Evolutionary conservation across 495 filamentous ascomycete genomes (phyloP), one percentile per base, ranked within the genome.

Genomic region (Tuber magnatum): DNA sequence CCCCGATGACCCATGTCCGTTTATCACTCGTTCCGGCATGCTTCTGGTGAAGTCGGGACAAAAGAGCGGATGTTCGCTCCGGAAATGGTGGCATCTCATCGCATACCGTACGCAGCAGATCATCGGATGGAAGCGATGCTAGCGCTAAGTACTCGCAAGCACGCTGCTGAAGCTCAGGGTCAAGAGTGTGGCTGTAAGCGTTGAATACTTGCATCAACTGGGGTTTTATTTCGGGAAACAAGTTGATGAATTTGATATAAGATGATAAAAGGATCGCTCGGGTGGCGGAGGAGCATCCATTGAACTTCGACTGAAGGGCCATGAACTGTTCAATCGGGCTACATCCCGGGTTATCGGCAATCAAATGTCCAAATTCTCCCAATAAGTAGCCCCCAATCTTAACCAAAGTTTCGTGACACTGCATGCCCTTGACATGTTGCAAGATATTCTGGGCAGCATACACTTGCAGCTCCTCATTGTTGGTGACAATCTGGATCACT

Each of bases 51-150:
- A 99, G 88, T 48, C 96, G 88, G 22, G 94, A 97, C 40, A 99
- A 85, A 41, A 99, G 86, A 3, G 95, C 95, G 6, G 94, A 97
- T 32, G 94, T 89, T 71, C 96, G 89, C 83, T 99, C 94, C 0
- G 96, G 96, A 86, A 98, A 99, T 0, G 96, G 94, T 22, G 96
- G 96, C 96, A 99, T 98, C 82, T 99, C 96, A 81, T 99, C 96
- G 84, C 93, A 97, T 1, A 99, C 92, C 2, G 96, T 98, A 70
- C 96, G 91, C 18, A 99, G 87, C 28, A 99, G 88, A 78, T 98
- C 94, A 77, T 99, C 96, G 3, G 92, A 92, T 0, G 92, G 91
- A 75, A 96, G 86, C 65, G 89, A 93, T 35, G 93, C 93, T 73
- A 99, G 86, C 2, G 91, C 90, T 77, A 98, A 87, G 82, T 98